Base-by-base conservation (phyloP, 352 stramenopile species). In the Globisporangium spinosum region DNA sequence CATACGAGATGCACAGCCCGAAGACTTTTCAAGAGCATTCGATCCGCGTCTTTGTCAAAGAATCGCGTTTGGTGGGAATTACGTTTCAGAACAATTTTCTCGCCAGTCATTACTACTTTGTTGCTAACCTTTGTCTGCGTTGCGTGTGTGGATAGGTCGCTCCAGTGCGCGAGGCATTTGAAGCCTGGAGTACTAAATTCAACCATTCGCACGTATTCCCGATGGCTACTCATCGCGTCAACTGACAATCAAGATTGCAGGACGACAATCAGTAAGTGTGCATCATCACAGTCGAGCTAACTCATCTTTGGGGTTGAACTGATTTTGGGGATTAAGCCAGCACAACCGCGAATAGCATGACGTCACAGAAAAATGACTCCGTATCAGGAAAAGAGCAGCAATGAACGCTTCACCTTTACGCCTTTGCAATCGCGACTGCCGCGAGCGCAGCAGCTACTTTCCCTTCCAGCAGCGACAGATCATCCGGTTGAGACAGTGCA, bases 21-120 rank as follows among this genome's bases (percentile, higher is more conserved):
- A 73, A 71, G 34, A 80, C 72, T 15, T 94, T 91, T 69, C 75
- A 92, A 65, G 82, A 95, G 59, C 77, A 58, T 23, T 85, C 79
- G 0, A 85, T 95, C 63, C 85, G 87, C 1, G 62, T 95, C 3
- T 95, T 90, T 58, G 85, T 93, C 23, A 89, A 86, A 69, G 70
- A 90, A 25, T 70, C 77, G 17, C 58, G 51, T 27, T 34, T 93
- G 76, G 84, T 90, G 80, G 53, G 79, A 13, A 20, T 29, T 13
- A 0, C 0, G 58, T 23, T 29, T 15, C 15, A 20, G 7, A 40
- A n/a, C 35, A 64, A 17, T 53, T 23, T 22, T 6, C 43, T 49
- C 43, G n/a, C 6, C 15, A 22, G 5, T 3, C 4, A 8, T 17
- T 15, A 17, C 8, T 10, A 55, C 8, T 22, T 10, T 4, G 8